Evolutionary conservation across 192 early-diverging fungal genomes (phyloP).

Genomic region (Cetraspora pellucida): DNA sequence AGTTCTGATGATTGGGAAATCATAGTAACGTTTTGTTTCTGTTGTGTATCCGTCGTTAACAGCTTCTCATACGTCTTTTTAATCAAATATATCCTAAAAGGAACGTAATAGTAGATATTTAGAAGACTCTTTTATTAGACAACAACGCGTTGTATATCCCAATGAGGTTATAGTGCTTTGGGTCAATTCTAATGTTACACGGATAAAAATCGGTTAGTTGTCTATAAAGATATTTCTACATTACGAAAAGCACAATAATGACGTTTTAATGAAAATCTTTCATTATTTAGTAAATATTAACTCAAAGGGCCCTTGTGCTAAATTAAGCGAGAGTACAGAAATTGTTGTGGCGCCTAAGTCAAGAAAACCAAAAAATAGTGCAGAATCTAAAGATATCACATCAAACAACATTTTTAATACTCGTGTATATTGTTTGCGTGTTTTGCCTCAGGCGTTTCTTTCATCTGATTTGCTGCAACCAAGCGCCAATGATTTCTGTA

Average conservation of each 20-base stretch:
- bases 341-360: constrained; percentile 75
- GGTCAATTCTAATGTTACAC: constrained; percentile 66
- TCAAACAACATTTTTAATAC: constrained; percentile 41
- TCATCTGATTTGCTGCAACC: constrained; percentile 35
- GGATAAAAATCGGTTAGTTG: constrained; percentile 60
- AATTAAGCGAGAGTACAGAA: constrained; percentile 68
- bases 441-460: constrained; percentile 39
- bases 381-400: constrained; percentile 39
- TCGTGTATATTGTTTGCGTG: constrained; percentile 41
- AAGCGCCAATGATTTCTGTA: constrained; percentile 34
- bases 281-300: constrained; percentile 51
- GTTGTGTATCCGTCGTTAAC: not conserved
- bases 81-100: constrained; percentile 29
- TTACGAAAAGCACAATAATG: constrained; percentile 5
- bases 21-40: constrained; percentile 45
- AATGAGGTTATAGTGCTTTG: constrained; percentile 74
- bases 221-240: constrained; percentile 21
- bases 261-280: not conserved
- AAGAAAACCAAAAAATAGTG: constrained; percentile 41
- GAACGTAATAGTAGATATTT: constrained; percentile 76
- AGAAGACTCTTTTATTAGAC: constrained; percentile 68
- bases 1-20: constrained; percentile 84
- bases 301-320: constrained; percentile 51
- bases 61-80: not conserved
- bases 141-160: constrained; percentile 67